phyloP scores from a whole-genome alignment of 208 protist genomes.

The Trypanosoma platydactyli region DNA sequence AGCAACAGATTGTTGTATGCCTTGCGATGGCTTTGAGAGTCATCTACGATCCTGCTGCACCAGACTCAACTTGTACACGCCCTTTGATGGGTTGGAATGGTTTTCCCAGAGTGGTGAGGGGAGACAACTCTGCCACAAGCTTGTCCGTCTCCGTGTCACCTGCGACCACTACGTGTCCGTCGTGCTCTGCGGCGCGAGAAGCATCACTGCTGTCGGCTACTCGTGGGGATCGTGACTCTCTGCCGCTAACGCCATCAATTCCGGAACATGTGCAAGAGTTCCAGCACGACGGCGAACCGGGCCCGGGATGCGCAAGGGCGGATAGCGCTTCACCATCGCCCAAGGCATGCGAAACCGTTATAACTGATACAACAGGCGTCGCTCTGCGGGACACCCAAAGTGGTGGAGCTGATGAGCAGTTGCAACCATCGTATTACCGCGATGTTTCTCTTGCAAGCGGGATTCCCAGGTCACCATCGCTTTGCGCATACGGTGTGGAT shows the following conservation, averaged over 20 bases:
- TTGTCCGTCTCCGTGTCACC: constrained; percentile 27
- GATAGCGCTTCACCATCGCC: constrained; percentile 1
- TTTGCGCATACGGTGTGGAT: background rate
- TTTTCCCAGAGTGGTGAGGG: background rate
- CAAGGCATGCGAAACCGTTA: background rate
- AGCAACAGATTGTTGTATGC: constrained; percentile 24
- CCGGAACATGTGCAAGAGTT: constrained; percentile 1
- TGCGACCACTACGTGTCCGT: constrained; percentile 6
- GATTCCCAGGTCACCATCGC: constrained; percentile 15
- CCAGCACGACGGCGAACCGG: background rate
- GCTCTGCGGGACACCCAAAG: background rate
- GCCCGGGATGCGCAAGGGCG: background rate
- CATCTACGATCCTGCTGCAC: constrained; percentile 9
- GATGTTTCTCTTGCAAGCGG: constrained; percentile 15
- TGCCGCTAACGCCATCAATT: background rate
- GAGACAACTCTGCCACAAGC: background rate
- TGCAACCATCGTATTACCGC: background rate
- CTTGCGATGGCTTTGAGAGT: constrained; percentile 19
- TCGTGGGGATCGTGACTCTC: background rate
- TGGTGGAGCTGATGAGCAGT: background rate
- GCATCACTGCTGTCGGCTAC: background rate
- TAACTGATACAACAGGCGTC: background rate
- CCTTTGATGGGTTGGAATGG: background rate
- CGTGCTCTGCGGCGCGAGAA: constrained; percentile 8
- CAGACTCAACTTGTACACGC: no score